phyloP scores from a whole-genome alignment of 2,329 filamentous ascomycete genomes.

The Hypomyces rosellus region DNA sequence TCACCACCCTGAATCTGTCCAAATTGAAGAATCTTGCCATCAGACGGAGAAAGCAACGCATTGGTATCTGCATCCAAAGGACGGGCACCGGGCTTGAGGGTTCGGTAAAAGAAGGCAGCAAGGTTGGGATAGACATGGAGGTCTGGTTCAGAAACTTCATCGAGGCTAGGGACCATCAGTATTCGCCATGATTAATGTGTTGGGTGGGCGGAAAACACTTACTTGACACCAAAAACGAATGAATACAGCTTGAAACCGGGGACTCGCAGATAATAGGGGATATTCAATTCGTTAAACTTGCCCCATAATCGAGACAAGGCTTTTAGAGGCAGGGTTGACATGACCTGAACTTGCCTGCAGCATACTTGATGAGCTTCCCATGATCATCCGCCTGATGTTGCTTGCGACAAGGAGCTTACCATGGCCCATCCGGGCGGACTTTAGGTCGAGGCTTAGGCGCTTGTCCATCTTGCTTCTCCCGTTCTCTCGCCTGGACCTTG shows the following conservation, averaged over 20 bases:
- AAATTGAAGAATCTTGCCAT: slow-evolving; percentile 87
- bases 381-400: neutral
- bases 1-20: slow-evolving; percentile 88
- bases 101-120: slow-evolving; percentile 94
- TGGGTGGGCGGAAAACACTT: slow-evolving; percentile 16
- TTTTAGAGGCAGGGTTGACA: slow-evolving; percentile 89
- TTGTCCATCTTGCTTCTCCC: slow-evolving; percentile 42
- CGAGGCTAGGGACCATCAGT: slow-evolving; percentile 50
- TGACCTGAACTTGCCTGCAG: slow-evolving; percentile 74
- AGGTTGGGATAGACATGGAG: slow-evolving; percentile 88
- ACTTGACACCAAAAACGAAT: slow-evolving; percentile 84
- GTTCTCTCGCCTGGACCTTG: slow-evolving; percentile 56
- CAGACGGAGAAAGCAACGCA: slow-evolving; percentile 79
- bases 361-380: neutral
- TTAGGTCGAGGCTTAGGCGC: slow-evolving; percentile 48
- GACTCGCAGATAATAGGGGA: slow-evolving; percentile 80
- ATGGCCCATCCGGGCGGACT: slow-evolving; percentile 78
- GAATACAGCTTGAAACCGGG: slow-evolving; percentile 91
- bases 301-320: slow-evolving; percentile 87
- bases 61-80: slow-evolving; percentile 77
- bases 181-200: neutral
- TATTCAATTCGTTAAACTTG: slow-evolving; percentile 79
- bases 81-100: slow-evolving; percentile 79
- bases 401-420: slow-evolving; percentile 40
- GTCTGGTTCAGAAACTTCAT: slow-evolving; percentile 82